Base-by-base conservation (phyloP, 1,284 basidiomycete species). In the Apiotrichum domesticum region DNA sequence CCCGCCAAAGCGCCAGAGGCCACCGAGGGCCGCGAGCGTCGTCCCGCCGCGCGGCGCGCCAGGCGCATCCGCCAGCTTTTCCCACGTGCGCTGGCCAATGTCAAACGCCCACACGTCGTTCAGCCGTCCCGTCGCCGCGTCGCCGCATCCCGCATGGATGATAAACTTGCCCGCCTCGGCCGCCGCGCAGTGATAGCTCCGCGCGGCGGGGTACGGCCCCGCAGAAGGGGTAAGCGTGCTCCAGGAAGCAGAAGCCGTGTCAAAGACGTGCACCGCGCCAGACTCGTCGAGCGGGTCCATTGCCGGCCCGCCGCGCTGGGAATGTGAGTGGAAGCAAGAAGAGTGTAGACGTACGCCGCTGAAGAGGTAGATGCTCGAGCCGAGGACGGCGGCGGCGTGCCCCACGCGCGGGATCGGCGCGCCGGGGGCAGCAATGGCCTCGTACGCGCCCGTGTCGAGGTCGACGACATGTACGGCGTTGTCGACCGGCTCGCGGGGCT, bases 131-230 rank as follows among this genome's bases (percentile, higher is more conserved):
- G 55, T 56, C 3, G 44, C 44, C 8, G 62, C 58, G 15, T 61
- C 58, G 8, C 63, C 63, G 4, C 67, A 69, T 11, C 68, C 68
- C 6, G 62, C 65, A 55, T 70, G 68, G 32, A 69, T 51, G 47
- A 69, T 45, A 11, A 69, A 48, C 10, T 40, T 15, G 35, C 41
- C 46, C 3, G 47, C 35, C 1, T 59, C 52, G 4, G 58, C 49
- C 3, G 63, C 56, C 9, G 60, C 53, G 21, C 52, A 58, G 61
- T 67, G 66, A 40, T 67, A 67, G 4, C 61, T 63, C 21, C 67
- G 53, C 0, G 63, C 52, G 10, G 39, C 8, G 39, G 66, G 66
- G 54, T 48, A 55, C 2, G 39, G 8, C 1, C 53, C 34, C 14
- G 42, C 21, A 0, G 61, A 34, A 7, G 62, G 55, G 2, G 32